A percentile compares a stretch with the other conserved stretches of the same genome.
Conservation (phyloP, 2,329 filamentous ascomycete species). For the Fusarium phyllophilum region DNA sequence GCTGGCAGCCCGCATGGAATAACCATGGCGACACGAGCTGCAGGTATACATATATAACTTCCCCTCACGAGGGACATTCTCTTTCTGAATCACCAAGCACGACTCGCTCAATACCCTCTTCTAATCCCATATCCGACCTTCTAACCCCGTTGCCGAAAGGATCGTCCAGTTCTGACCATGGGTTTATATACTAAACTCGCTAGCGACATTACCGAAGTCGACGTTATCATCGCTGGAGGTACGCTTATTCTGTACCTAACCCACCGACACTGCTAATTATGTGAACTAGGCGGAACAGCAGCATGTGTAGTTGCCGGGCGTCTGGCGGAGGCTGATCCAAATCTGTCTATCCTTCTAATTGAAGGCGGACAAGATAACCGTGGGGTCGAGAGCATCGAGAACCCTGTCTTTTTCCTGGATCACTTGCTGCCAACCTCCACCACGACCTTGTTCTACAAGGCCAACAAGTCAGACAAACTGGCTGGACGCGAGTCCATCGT, state of each 20-base stretch:
- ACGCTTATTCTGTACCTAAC: not conserved
- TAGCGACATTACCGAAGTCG: constrained; percentile 32
- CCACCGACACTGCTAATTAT: not conserved
- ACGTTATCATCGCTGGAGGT: constrained; percentile 39
- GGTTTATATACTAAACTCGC: constrained; percentile 35
- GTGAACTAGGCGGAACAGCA: constrained; percentile 44
- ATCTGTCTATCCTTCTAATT: constrained; percentile 46
- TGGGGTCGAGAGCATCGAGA: constrained; percentile 41
- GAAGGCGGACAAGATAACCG: constrained; percentile 46
- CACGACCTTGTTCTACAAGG: constrained; percentile 43
- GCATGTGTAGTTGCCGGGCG: constrained; percentile 47
- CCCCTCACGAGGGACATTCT: not conserved
- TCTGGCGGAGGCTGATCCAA: constrained; percentile 45
- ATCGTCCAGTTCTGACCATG: constrained; percentile 20
- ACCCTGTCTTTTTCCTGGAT: constrained; percentile 43
- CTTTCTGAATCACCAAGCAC: not conserved
- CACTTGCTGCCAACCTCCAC: constrained; percentile 39
- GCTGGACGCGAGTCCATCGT: constrained; percentile 41
- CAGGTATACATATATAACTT: constrained; percentile 19
- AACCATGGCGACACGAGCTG: not conserved
- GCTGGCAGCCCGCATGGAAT: not conserved
- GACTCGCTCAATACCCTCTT: not conserved
- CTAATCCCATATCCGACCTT: not conserved
- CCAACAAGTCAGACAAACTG: constrained; percentile 38
- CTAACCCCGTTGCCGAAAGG: not conserved